phyloP scores from a whole-genome alignment of 768 basidiomycete species.

The Lactifluus echinatus region DNA sequence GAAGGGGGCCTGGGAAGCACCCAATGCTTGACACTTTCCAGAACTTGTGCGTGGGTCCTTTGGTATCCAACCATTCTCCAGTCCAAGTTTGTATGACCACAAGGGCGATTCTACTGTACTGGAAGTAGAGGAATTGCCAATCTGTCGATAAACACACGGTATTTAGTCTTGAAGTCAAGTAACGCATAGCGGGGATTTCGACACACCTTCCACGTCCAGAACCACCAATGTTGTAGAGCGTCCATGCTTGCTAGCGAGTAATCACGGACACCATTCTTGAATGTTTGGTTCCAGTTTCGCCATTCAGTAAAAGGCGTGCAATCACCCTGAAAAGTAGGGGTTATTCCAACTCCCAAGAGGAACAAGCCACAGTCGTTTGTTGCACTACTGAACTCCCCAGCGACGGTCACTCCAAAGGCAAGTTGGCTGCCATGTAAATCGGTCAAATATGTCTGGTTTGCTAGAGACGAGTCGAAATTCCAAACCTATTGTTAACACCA shows the following conservation, averaged over 20 bases:
- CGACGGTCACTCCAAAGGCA: constrained; percentile 60
- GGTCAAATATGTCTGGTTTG: neutral
- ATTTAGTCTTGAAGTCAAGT: constrained; percentile 7
- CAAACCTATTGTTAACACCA: constrained; percentile 33
- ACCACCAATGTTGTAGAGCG: constrained; percentile 59
- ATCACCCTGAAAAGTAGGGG: constrained; percentile 22
- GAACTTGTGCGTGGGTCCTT: constrained; percentile 54
- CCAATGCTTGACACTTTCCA: constrained; percentile 59
- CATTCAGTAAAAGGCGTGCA: constrained; percentile 42
- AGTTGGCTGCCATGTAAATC: constrained; percentile 28
- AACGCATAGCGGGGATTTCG: neutral
- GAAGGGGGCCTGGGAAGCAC: constrained; percentile 28
- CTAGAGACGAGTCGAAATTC: constrained; percentile 20
- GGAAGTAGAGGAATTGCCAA: constrained; percentile 47
- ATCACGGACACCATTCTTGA: constrained; percentile 43
- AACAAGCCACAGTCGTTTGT: constrained; percentile 58
- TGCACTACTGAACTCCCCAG: constrained; percentile 70
- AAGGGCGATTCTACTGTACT: constrained; percentile 44
- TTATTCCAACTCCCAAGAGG: constrained; percentile 29
- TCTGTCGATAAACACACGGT: constrained; percentile 25
- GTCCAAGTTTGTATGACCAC: constrained; percentile 65
- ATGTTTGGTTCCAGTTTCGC: constrained; percentile 41
- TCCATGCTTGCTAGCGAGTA: constrained; percentile 57
- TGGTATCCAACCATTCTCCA: constrained; percentile 74
- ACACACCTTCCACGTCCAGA: constrained; percentile 70